These are phyloP conservation scores for Dendrostoma leiphaemia DNA, from an alignment of 2,329 filamentous ascomycete species.

Conservation along the genomic window DNA sequence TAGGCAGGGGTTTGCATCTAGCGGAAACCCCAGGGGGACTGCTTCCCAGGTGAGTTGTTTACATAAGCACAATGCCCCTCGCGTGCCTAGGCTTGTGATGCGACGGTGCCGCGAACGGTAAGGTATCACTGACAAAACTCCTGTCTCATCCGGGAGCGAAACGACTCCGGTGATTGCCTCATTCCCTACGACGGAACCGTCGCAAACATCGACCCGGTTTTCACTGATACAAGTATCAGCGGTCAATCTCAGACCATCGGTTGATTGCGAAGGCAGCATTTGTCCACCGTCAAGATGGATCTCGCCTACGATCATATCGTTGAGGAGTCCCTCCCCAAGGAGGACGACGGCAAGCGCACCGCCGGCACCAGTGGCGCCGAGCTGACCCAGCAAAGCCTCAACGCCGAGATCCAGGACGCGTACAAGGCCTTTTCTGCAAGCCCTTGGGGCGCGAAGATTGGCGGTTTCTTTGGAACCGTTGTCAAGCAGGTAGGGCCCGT, in stretches of 20 bases:
- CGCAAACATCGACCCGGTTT: neutral
- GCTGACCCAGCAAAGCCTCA: constrained; percentile 59
- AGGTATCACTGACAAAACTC: too few relatives aligned
- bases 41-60: too few relatives aligned
- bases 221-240: neutral
- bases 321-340: constrained; percentile 70
- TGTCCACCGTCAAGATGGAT: constrained; percentile 64
- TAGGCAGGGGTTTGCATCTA: too few relatives aligned
- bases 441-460: constrained; percentile 85
- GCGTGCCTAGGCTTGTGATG: too few relatives aligned
- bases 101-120: too few relatives aligned
- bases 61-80: too few relatives aligned
- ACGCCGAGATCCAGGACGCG: constrained; percentile 88
- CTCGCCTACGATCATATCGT: constrained; percentile 95
- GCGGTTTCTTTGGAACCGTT: constrained; percentile 87
- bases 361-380: constrained; percentile 35
- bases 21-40: too few relatives aligned
- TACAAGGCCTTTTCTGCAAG: constrained; percentile 91
- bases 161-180: too few relatives aligned
- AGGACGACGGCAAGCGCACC: constrained; percentile 45
- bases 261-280: too few relatives aligned
- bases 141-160: too few relatives aligned
- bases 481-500: constrained; percentile 96
- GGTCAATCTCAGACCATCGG: too few relatives aligned
- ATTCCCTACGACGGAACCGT: too few relatives aligned